A percentile compares a stretch with the other conserved stretches of the same genome.
phyloP scores from a whole-genome alignment of 2,329 filamentous ascomycete species.

The Pseudonectria buxi region DNA sequence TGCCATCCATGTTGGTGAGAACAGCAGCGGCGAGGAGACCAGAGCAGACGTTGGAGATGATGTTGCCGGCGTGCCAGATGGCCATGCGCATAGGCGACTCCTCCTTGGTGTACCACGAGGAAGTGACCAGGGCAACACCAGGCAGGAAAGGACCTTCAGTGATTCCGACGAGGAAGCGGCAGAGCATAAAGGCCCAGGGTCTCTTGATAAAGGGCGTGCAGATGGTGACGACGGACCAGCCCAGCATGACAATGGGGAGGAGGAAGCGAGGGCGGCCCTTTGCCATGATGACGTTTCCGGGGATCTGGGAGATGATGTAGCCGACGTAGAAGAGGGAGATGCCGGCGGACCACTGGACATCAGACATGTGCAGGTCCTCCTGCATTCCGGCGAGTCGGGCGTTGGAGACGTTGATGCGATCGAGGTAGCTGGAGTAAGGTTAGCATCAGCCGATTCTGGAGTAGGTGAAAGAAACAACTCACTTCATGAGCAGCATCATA shows the following conservation, averaged over 20 bases:
- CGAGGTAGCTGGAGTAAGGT: conserved; percentile 35
- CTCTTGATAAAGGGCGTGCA: conserved; percentile 35
- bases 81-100: conserved; percentile 38
- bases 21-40: conserved; percentile 38
- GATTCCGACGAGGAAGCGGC: conserved; percentile 26
- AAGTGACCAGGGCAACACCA: conserved; percentile 38
- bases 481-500: conserved; percentile 25
- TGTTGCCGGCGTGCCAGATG: conserved; percentile 39
- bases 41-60: conserved; percentile 37
- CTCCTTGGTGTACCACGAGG: conserved; percentile 40
- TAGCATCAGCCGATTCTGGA: not conserved
- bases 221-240: conserved; percentile 36
- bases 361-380: conserved; percentile 27
- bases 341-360: conserved; percentile 31
- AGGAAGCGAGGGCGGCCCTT: conserved; percentile 29
- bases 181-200: conserved; percentile 23
- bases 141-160: conserved; percentile 37
- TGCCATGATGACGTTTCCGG: conserved; percentile 39
- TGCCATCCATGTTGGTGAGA: conserved; percentile 35
- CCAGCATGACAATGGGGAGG: conserved; percentile 33
- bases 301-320: conserved; percentile 39
- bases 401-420: conserved; percentile 44
- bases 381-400: conserved; percentile 32
- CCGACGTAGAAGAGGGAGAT: conserved; percentile 40
- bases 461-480: not conserved